Percentiles rank a stretch among this genome's conserved stretches.
These are phyloP conservation scores for Simmondsia chinensis DNA, from an alignment of 148 eudicot species.

Conservation along the genomic window DNA sequence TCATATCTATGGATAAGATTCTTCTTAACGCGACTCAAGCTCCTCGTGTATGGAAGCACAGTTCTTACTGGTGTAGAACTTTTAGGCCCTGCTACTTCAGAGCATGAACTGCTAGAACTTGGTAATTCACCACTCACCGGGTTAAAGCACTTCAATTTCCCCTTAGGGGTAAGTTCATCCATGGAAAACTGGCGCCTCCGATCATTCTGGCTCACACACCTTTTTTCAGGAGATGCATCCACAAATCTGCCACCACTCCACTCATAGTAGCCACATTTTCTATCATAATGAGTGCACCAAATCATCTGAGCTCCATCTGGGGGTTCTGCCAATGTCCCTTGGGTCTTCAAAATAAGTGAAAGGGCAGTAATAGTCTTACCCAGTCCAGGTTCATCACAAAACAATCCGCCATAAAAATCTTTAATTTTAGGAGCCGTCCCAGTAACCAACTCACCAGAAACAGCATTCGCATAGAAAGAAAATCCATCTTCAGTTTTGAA, in stretches of 20 bases:
- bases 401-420: slow-evolving; percentile 92
- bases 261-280: slow-evolving; percentile 90
- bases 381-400: slow-evolving; percentile 98
- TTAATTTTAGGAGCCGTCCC: slow-evolving; percentile 42
- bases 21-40: slow-evolving; percentile 40
- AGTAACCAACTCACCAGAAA: slow-evolving; percentile 60
- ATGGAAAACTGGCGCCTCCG: slow-evolving; percentile 49
- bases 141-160: slow-evolving; percentile 10
- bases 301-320: slow-evolving; percentile 50
- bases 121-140: slow-evolving; percentile 14
- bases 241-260: slow-evolving; percentile 29
- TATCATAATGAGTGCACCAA: slow-evolving; percentile 64
- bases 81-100: too few relatives aligned
- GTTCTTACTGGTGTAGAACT: slow-evolving; percentile 14
- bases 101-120: slow-evolving; percentile 10
- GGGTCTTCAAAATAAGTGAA: slow-evolving; percentile 85
- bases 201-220: slow-evolving; percentile 26
- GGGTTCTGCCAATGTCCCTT: slow-evolving; percentile 73
- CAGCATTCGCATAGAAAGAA: slow-evolving; percentile 48
- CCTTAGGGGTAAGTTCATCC: slow-evolving; percentile 33
- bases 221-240: slow-evolving; percentile 24
- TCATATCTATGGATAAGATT: slow-evolving; percentile 53
- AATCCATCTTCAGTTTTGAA: slow-evolving; percentile 65
- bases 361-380: slow-evolving; percentile 96
- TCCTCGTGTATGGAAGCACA: slow-evolving; percentile 25